These are phyloP conservation scores for Cordyceps farinosa DNA, from an alignment of 2,329 filamentous ascomycete genomes.

Conservation along the genomic window DNA sequence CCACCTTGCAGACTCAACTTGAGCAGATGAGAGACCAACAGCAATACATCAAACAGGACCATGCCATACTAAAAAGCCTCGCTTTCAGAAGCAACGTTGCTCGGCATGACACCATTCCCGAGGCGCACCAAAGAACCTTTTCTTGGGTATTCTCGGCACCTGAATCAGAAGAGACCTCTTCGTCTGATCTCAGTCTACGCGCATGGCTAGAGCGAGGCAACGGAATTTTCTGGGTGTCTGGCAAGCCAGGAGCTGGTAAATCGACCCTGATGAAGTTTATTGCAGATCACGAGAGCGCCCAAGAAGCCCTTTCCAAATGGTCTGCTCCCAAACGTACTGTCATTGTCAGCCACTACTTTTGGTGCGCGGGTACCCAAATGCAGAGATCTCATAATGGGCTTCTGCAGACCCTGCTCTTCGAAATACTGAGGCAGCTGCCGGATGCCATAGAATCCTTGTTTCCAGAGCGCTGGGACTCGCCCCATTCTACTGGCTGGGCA, in stretches of 20 bases:
- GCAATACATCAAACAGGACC: neutral
- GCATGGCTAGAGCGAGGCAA: slow-evolving; percentile 25
- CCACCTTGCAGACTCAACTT: neutral
- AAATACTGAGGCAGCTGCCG: slow-evolving; percentile 14
- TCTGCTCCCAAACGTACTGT: slow-evolving; percentile 27
- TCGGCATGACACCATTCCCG: slow-evolving; percentile 15
- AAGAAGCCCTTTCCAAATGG: slow-evolving; percentile 33
- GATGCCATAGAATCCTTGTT: neutral
- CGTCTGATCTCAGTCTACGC: neutral
- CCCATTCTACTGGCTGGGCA: neutral
- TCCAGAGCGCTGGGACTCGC: neutral
- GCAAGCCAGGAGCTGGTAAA: slow-evolving; percentile 45
- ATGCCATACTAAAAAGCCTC: neutral
- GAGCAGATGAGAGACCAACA: neutral
- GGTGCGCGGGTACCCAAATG: slow-evolving; percentile 34
- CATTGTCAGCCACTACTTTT: slow-evolving; percentile 39
- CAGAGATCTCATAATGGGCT: slow-evolving; percentile 41
- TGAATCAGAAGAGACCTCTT: neutral
- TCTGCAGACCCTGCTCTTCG: slow-evolving; percentile 25
- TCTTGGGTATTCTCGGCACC: slow-evolving; percentile 12
- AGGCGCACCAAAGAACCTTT: slow-evolving; percentile 15
- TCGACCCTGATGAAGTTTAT: slow-evolving; percentile 46
- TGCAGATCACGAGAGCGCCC: slow-evolving; percentile 27
- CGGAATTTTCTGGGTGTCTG: slow-evolving; percentile 37
- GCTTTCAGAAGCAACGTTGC: slow-evolving; percentile 1